These are phyloP conservation scores for Ceratobasidium sp. DNA, from an alignment of 1,284 basidiomycete genomes.

Conservation along the genomic window DNA sequence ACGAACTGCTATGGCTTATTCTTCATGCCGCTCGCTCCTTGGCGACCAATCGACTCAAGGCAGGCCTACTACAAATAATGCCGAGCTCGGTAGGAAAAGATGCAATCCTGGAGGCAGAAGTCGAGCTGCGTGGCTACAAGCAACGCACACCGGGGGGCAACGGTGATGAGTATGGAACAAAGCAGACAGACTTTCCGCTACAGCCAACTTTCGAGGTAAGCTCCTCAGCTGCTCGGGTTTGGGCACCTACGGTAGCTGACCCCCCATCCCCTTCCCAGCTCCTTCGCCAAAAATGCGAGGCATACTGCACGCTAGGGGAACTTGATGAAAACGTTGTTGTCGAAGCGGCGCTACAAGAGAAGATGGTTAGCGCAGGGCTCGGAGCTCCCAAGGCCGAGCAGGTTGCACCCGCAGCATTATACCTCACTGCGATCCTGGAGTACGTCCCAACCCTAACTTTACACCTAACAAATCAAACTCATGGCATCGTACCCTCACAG, in stretches of 20 bases:
- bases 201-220: slow-evolving; percentile 79
- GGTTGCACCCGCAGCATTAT: slow-evolving; percentile 86
- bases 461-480: slow-evolving; percentile 9
- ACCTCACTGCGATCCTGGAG: slow-evolving; percentile 93
- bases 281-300: slow-evolving; percentile 82
- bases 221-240: too few relatives aligned
- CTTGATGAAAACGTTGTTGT: slow-evolving; percentile 75
- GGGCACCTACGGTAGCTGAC: slow-evolving; percentile 38
- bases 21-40: slow-evolving; percentile 78
- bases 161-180: slow-evolving; percentile 60
- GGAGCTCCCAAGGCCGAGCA: slow-evolving; percentile 64
- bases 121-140: slow-evolving; percentile 88
- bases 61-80: slow-evolving; percentile 75
- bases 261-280: slow-evolving; percentile 59
- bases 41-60: slow-evolving; percentile 77
- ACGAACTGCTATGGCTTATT: slow-evolving; percentile 84
- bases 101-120: slow-evolving; percentile 89
- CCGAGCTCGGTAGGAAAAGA: slow-evolving; percentile 86
- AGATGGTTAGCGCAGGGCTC: slow-evolving; percentile 60
- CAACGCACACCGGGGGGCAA: slow-evolving; percentile 66
- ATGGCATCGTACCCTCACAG: slow-evolving; percentile 55
- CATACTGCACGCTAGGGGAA: slow-evolving; percentile 85
- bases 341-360: slow-evolving; percentile 68
- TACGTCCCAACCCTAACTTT: slow-evolving; percentile 59
- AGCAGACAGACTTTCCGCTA: slow-evolving; percentile 66